Percentiles rank a stretch among this genome's conserved stretches.
Conservation (phyloP, 352 stramenopile species). For the Phytophthora constricta region DNA sequence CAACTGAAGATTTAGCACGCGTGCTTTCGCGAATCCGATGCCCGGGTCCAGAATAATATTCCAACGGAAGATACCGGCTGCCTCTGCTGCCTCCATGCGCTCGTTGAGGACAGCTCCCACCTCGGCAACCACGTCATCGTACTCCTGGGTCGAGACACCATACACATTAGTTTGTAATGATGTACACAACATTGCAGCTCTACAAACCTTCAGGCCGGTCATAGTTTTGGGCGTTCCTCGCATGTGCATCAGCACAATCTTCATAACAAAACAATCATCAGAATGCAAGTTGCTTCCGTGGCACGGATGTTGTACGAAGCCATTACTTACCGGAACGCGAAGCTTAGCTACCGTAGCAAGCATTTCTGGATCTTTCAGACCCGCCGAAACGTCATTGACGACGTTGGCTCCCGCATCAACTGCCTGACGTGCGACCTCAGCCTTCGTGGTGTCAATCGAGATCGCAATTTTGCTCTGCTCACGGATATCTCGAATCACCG, state of each 20-base stretch:
- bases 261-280: conserved; percentile 16
- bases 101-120: conserved; percentile 84
- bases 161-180: background rate
- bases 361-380: conserved; percentile 93
- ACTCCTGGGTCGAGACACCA: conserved; percentile 59
- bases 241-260: conserved; percentile 98
- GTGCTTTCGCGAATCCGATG: conserved; percentile 98
- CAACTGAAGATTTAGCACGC: conserved; percentile 91
- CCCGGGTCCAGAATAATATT: conserved; percentile 96
- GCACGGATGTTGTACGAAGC: no score
- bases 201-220: conserved; percentile 76
- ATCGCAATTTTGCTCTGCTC: conserved; percentile 82
- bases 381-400: conserved; percentile 98
- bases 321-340: conserved; percentile 78
- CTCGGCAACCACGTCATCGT: conserved; percentile 90
- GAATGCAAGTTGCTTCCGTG: background rate
- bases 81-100: conserved; percentile 77
- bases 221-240: conserved; percentile 96
- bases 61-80: conserved; percentile 92
- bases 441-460: conserved; percentile 97
- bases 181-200: background rate
- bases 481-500: conserved; percentile 93
- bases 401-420: conserved; percentile 95
- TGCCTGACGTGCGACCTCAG: conserved; percentile 88
- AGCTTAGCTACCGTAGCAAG: conserved; percentile 85